phyloP scores from a whole-genome alignment of 1,284 basidiomycete genomes.

The Ustilago hordei region DNA sequence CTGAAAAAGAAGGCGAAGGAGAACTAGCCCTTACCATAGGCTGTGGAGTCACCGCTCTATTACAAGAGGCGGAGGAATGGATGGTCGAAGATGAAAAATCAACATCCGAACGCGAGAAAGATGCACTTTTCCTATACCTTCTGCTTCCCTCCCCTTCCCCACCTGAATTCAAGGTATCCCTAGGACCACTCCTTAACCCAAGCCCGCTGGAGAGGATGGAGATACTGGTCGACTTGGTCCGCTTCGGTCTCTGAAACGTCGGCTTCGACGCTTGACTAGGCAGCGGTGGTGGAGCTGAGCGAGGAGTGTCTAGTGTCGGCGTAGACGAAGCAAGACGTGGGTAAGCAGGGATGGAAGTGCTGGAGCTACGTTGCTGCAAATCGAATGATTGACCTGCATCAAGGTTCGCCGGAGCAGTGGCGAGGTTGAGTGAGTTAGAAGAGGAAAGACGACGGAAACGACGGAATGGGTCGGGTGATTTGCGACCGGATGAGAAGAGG shows the following conservation, averaged over 20 bases:
- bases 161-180: conserved; percentile 8
- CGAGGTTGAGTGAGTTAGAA: conserved; percentile 35
- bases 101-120: conserved; percentile 35
- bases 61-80: neutral
- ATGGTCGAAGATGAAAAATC: conserved; percentile 21
- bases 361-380: conserved; percentile 12
- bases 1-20: conserved; percentile 37
- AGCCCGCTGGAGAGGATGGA: conserved; percentile 42
- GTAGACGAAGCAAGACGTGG: conserved; percentile 9
- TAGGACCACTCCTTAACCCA: conserved; percentile 11
- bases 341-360: conserved; percentile 14
- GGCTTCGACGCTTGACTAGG: conserved; percentile 44
- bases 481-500: conserved; percentile 44
- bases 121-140: conserved; percentile 42
- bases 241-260: conserved; percentile 28
- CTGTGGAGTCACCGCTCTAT: conserved; percentile 23
- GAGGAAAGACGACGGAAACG: conserved; percentile 47
- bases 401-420: conserved; percentile 20
- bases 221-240: conserved; percentile 49
- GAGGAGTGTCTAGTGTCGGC: conserved; percentile 12
- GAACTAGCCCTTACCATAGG: conserved; percentile 27
- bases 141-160: conserved; percentile 4
- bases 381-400: conserved; percentile 25
- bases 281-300: conserved; percentile 35
- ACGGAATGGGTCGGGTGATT: conserved; percentile 52